phyloP scores from a whole-genome alignment of 2,329 filamentous ascomycete species.

The Fusarium lateritium region DNA sequence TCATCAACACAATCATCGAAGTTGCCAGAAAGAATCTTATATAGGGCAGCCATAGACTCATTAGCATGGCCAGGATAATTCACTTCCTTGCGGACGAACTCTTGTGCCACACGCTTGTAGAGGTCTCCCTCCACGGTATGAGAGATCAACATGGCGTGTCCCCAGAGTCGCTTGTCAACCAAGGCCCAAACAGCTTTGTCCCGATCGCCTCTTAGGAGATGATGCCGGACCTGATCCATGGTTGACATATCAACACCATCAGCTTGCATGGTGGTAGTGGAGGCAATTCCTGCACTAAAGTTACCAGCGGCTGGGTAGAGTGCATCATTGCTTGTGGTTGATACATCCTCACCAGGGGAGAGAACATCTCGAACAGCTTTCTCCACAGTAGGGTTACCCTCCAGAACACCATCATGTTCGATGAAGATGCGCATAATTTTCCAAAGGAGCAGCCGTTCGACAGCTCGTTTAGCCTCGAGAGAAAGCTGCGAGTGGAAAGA shows the following conservation, averaged over 20 bases:
- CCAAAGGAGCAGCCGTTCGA: slow-evolving; percentile 89
- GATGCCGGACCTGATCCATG: slow-evolving; percentile 79
- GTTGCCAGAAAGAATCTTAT: slow-evolving; percentile 95
- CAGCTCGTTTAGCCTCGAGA: slow-evolving; percentile 77
- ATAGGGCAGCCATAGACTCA: slow-evolving; percentile 90
- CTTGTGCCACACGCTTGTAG: slow-evolving; percentile 94
- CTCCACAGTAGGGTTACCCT: slow-evolving; percentile 79
- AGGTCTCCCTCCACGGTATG: slow-evolving; percentile 82
- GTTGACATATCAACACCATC: slow-evolving; percentile 80
- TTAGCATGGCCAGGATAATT: slow-evolving; percentile 85
- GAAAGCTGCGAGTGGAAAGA: slow-evolving; percentile 66
- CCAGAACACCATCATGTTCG: slow-evolving; percentile 87
- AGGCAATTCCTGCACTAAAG: slow-evolving; percentile 46
- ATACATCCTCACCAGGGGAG: slow-evolving; percentile 66
- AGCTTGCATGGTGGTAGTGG: slow-evolving; percentile 61
- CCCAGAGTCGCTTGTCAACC: slow-evolving; percentile 94
- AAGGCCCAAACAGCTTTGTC: slow-evolving; percentile 95
- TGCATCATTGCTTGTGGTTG: slow-evolving; percentile 46
- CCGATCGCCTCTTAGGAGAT: slow-evolving; percentile 84
- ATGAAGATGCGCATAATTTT: slow-evolving; percentile 86
- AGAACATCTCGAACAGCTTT: slow-evolving; percentile 83
- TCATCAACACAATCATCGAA: slow-evolving; percentile 96
- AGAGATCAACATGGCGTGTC: slow-evolving; percentile 93
- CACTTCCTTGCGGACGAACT: slow-evolving; percentile 96
- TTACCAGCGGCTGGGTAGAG: slow-evolving; percentile 45